Conservation (phyloP, 164 flowering plant genomes). For the Piper betle region DNA sequence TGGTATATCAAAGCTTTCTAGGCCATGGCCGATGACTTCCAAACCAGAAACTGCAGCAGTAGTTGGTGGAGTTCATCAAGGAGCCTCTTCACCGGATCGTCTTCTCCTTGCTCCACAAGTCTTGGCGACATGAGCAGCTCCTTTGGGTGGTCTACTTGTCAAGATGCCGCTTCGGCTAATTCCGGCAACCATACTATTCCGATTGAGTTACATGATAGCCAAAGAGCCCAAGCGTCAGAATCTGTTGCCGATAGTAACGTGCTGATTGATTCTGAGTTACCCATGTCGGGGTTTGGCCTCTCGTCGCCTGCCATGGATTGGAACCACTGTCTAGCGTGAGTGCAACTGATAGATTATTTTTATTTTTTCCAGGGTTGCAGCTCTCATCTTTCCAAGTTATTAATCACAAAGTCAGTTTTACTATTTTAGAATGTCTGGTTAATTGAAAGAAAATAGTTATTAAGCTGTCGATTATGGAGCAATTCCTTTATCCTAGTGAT, state of each 20-base stretch:
- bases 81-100: constrained; percentile 1
- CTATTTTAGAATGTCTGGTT: too few species aligned
- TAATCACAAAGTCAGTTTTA: too few species aligned
- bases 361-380: too few species aligned
- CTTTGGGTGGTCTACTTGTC: background rate
- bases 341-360: background rate
- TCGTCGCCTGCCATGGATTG: constrained; percentile 6
- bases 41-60: constrained; percentile 10
- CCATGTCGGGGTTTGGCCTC: constrained; percentile 10
- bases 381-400: too few species aligned
- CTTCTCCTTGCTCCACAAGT: constrained; percentile 5
- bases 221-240: background rate
- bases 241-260: background rate
- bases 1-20: too few species aligned
- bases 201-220: constrained; percentile 4
- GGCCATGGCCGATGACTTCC: constrained; percentile 13
- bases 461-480: too few species aligned
- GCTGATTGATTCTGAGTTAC: constrained; percentile 8
- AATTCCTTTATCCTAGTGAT: too few species aligned
- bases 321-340: constrained; percentile 13
- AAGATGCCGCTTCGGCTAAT: too few species aligned
- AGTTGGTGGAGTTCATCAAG: constrained; percentile 6
- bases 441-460: too few species aligned
- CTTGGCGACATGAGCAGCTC: background rate
- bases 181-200: background rate